Percentiles rank a stretch among this genome's conserved stretches.
phyloP scores from a whole-genome alignment of 192 early-diverging fungal genomes.

The Coemansia aciculifera region DNA sequence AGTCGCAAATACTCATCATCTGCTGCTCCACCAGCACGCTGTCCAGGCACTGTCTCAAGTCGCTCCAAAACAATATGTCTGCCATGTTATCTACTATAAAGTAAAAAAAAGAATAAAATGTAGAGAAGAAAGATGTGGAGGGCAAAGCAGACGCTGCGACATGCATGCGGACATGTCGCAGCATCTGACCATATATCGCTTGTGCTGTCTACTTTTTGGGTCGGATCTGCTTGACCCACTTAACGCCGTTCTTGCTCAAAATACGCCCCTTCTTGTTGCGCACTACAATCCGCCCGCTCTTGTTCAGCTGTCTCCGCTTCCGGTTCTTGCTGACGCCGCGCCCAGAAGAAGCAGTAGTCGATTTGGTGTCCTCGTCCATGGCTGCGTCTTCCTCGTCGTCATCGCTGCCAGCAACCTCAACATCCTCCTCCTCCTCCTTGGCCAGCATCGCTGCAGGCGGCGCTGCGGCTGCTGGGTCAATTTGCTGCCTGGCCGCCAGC shows the following conservation, averaged over 20 bases:
- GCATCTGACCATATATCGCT: neutral
- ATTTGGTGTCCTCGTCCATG: slow-evolving; percentile 6
- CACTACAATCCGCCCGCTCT: slow-evolving; percentile 12
- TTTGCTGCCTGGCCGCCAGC: slow-evolving; percentile 40
- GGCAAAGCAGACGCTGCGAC: neutral
- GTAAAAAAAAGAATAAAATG: neutral
- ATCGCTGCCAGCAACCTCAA: neutral
- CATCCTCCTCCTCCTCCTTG: slow-evolving; percentile 6
- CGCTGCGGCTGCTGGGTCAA: slow-evolving; percentile 10
- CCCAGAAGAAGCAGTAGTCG: neutral
- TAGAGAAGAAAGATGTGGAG: neutral
- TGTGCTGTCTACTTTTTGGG: slow-evolving; percentile 15
- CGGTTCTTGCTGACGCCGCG: slow-evolving; percentile 6
- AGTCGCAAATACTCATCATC: slow-evolving; percentile 1
- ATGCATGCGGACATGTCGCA: neutral
- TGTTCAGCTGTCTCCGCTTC: slow-evolving; percentile 10
- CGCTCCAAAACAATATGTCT: neutral
- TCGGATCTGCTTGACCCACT: slow-evolving; percentile 34
- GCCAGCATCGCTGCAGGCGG: slow-evolving; percentile 15
- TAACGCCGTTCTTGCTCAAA: slow-evolving; percentile 18
- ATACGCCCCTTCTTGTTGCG: slow-evolving; percentile 43
- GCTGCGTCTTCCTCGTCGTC: slow-evolving; percentile 8
- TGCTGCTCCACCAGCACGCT: neutral
- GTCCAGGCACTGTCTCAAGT: neutral
- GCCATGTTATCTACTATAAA: neutral